Percentiles rank a stretch among this genome's conserved stretches.
phyloP scores from a whole-genome alignment of 768 basidiomycete species.

The Auriculariales sp. region DNA sequence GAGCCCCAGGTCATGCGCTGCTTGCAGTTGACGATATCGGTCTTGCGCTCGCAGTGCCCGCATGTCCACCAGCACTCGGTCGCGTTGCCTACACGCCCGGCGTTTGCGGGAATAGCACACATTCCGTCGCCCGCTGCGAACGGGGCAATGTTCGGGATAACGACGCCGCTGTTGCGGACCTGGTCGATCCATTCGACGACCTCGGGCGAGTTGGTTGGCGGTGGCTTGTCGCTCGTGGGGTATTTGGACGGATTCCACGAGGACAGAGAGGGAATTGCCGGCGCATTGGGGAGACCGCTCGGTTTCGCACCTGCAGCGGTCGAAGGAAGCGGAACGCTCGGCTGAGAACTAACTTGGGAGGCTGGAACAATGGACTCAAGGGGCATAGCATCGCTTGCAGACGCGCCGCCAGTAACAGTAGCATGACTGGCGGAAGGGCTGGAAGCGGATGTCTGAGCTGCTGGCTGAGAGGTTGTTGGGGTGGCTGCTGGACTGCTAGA shows the following conservation, averaged over 20 bases:
- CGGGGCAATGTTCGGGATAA: constrained; percentile 12
- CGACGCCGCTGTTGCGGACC: constrained; percentile 24
- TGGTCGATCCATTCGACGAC: constrained; percentile 2
- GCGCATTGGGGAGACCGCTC: background rate
- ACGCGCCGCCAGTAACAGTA: background rate
- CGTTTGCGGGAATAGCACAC: constrained; percentile 35
- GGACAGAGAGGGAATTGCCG: background rate
- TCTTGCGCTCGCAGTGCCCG: constrained; percentile 12
- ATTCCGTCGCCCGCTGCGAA: constrained; percentile 21
- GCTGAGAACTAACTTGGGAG: background rate
- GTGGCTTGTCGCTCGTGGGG: constrained; percentile 2
- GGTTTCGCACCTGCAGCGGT: background rate
- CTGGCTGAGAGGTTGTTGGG: too few relatives aligned
- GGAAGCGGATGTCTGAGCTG: too few relatives aligned
- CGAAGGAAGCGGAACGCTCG: background rate
- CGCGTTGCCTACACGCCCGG: background rate
- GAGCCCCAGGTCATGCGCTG: constrained; percentile 9
- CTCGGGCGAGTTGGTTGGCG: constrained; percentile 2
- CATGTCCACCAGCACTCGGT: constrained; percentile 21
- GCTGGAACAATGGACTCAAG: background rate
- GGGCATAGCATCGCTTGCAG: background rate
- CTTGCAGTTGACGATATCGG: constrained; percentile 8
- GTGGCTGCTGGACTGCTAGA: too few relatives aligned
- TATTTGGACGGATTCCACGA: background rate
- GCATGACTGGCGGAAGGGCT: too few relatives aligned